Evolutionary conservation across 2,329 filamentous ascomycete species (phyloP).

Genomic region (Botryotinia globosa): DNA sequence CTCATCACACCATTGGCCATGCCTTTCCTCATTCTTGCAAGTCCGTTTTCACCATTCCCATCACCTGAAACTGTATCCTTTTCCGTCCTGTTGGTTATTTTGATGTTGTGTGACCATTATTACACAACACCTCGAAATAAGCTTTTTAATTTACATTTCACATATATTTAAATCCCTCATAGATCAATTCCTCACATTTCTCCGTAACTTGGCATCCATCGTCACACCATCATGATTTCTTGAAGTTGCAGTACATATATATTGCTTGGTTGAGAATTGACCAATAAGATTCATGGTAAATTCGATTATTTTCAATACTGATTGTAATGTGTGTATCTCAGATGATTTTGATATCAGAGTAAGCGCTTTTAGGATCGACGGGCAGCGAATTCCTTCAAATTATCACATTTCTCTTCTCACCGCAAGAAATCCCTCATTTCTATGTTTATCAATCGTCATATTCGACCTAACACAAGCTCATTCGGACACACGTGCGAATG

Average conservation of each 20-base stretch:
- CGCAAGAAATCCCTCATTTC: neutral
- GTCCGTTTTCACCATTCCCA: neutral
- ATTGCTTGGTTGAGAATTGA: neutral
- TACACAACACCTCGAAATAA: slow-evolving; percentile 4
- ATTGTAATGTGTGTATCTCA: neutral
- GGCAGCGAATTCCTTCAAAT: neutral
- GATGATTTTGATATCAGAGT: slow-evolving; percentile 9
- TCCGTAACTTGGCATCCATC: neutral
- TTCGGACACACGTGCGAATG: slow-evolving; percentile 2
- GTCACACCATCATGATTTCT: neutral
- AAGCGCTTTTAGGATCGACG: neutral
- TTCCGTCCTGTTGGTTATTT: neutral
- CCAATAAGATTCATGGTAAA: neutral
- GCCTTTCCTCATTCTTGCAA: neutral
- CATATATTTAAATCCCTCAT: slow-evolving; percentile 14
- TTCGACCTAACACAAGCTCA: neutral
- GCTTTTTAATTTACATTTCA: slow-evolving; percentile 10
- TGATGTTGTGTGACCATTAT: neutral
- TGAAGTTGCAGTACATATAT: neutral
- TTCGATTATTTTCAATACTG: neutral
- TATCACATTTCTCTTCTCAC: slow-evolving; percentile 7
- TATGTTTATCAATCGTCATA: neutral
- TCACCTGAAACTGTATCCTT: neutral
- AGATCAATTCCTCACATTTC: slow-evolving; percentile 2
- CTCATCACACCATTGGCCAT: slow-evolving; percentile 3